Conservation (phyloP, 495 filamentous ascomycete species). For the Staphylotrichum tortipilum region DNA sequence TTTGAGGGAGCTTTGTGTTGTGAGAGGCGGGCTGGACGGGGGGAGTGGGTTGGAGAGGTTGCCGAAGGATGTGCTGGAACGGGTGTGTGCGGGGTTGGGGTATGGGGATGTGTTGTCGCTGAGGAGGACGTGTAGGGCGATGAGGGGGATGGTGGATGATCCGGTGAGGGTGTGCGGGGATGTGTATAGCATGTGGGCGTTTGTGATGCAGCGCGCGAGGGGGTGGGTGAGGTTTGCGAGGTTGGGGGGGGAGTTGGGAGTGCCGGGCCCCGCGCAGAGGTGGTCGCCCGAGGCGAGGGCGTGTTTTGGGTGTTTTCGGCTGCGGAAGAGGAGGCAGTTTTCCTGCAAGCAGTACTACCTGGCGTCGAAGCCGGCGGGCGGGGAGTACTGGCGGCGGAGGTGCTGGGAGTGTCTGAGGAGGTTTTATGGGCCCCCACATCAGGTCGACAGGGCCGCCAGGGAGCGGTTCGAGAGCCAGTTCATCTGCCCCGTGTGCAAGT, state of each 20-base stretch:
- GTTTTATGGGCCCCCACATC: not conserved
- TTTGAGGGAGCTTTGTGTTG: not conserved
- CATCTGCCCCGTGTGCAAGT: not conserved
- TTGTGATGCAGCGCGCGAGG: not conserved
- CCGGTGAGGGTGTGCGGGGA: not conserved
- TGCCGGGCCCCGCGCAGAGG: no score
- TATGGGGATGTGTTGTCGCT: slow-evolving; percentile 2
- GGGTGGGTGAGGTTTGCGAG: not conserved
- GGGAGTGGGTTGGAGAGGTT: slow-evolving; percentile 2
- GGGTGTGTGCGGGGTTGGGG: slow-evolving; percentile 3
- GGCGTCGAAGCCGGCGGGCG: not conserved
- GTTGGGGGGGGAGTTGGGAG: no score
- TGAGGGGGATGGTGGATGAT: not conserved
- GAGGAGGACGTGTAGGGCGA: not conserved
- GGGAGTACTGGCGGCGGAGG: not conserved
- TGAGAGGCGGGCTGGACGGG: not conserved
- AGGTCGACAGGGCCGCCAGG: not conserved
- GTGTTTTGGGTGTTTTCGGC: slow-evolving; percentile 5
- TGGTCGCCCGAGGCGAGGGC: not conserved
- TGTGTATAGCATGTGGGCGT: not conserved
- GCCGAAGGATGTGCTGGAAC: not conserved
- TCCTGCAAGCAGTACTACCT: not conserved
- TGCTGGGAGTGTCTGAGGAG: slow-evolving; percentile 8
- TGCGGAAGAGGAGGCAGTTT: not conserved
- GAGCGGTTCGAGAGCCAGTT: not conserved